These are phyloP conservation scores for Candida pseudofarinosa DNA, from an alignment of 805 yeast species.

Conservation along the genomic window DNA sequence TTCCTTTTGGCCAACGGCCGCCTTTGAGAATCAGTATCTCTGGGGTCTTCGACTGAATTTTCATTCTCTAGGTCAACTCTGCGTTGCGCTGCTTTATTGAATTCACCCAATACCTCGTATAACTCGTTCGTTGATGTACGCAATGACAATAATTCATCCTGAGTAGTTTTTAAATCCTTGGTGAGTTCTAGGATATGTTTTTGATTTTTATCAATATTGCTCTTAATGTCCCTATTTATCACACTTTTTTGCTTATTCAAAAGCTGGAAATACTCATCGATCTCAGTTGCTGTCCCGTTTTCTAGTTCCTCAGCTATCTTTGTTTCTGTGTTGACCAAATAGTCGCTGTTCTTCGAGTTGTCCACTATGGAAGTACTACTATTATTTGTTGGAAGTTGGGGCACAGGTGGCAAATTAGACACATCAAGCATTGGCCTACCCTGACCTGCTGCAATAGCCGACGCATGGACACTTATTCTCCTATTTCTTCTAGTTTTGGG, in stretches of 20 bases:
- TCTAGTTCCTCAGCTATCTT: slow-evolving; percentile 40
- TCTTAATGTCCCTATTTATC: slow-evolving; percentile 55
- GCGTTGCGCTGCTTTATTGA: slow-evolving; percentile 59
- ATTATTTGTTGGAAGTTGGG: slow-evolving; percentile 9
- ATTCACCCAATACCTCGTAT: slow-evolving; percentile 52
- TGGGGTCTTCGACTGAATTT: slow-evolving; percentile 9
- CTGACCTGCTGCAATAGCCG: slow-evolving; percentile 32
- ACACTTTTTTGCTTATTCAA: slow-evolving; percentile 45
- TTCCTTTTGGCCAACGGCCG: slow-evolving; percentile 19
- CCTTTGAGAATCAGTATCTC: neutral
- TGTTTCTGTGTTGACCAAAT: slow-evolving; percentile 8
- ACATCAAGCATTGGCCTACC: slow-evolving; percentile 23
- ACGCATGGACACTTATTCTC: slow-evolving; percentile 34
- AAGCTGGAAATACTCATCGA: slow-evolving; percentile 62
- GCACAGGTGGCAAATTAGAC: slow-evolving; percentile 29
- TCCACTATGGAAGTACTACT: slow-evolving; percentile 1
- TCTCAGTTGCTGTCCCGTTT: slow-evolving; percentile 66
- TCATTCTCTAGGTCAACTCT: slow-evolving; percentile 46
- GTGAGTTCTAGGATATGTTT: slow-evolving; percentile 57
- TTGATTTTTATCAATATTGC: slow-evolving; percentile 58
- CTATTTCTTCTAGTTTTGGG: slow-evolving; percentile 19
- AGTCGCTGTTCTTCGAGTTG: slow-evolving; percentile 6
- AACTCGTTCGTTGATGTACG: slow-evolving; percentile 59
- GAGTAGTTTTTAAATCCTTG: slow-evolving; percentile 58
- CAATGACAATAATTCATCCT: slow-evolving; percentile 57